Evolutionary conservation across 176 grass and related monocot genomes (phyloP).

Genomic region (Tillandsia leiboldiana): DNA sequence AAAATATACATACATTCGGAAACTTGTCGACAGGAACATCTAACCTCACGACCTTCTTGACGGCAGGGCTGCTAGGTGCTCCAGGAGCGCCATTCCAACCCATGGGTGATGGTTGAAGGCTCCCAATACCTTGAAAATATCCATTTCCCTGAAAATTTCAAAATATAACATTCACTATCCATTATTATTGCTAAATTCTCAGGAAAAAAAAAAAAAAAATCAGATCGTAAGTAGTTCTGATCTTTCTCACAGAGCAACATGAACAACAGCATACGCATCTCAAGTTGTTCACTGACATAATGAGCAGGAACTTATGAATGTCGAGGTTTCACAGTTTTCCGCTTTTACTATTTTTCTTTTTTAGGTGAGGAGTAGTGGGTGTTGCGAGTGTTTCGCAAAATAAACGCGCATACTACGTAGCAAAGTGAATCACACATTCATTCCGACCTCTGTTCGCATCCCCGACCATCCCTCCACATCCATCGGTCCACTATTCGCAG

Average conservation of each 20-base stretch:
- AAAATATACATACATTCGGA: slow-evolving; percentile 48
- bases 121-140: slow-evolving; percentile 62
- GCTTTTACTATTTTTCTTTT: too few species aligned
- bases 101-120: slow-evolving; percentile 46
- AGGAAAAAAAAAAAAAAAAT: not conserved
- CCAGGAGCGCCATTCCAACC: slow-evolving; percentile 63
- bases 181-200: not conserved
- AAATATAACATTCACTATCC: not conserved
- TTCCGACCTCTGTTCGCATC: slow-evolving; percentile 74
- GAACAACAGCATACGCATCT: too few species aligned
- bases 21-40: slow-evolving; percentile 92
- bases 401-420: too few species aligned
- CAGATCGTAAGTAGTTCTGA: too few species aligned
- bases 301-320: too few species aligned
- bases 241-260: too few species aligned
- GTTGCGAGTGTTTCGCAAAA: too few species aligned
- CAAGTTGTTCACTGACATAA: too few species aligned
- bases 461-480: slow-evolving; percentile 83
- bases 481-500: slow-evolving; percentile 87
- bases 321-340: too few species aligned
- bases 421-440: not conserved
- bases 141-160: slow-evolving; percentile 25
- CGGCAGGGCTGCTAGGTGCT: slow-evolving; percentile 39
- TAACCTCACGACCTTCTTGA: slow-evolving; percentile 90
- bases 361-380: too few species aligned